A percentile compares a stretch with the other conserved stretches of the same genome.
Conservation (phyloP, 2,329 filamentous ascomycete species). For the Colletotrichum musicola region DNA sequence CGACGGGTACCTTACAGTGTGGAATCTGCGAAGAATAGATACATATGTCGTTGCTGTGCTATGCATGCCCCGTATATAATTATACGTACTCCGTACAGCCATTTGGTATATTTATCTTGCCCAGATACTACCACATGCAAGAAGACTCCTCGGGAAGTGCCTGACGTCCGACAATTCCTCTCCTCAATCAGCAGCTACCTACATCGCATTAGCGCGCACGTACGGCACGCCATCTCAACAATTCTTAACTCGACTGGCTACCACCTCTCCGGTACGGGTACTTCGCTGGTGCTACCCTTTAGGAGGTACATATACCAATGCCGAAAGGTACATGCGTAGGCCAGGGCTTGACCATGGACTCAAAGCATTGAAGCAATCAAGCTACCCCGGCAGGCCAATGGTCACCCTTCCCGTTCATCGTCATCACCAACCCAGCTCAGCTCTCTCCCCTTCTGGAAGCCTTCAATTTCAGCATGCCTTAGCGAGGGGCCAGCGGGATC, state of each 20-base stretch:
- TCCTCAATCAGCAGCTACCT: no score
- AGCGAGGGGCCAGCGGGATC: constrained; percentile 17
- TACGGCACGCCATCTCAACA: no score
- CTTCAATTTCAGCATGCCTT: constrained; percentile 30
- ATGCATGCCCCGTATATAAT: background rate
- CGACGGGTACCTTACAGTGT: constrained; percentile 34
- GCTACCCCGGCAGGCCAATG: background rate
- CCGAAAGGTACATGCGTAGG: background rate
- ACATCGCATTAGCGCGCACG: no score
- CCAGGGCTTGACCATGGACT: background rate
- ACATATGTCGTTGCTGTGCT: background rate
- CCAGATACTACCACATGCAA: no score
- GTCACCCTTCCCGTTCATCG: constrained; percentile 10
- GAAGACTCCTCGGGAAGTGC: no score
- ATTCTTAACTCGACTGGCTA: no score
- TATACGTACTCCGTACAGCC: constrained; percentile 2
- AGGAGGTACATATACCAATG: background rate
- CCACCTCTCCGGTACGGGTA: no score
- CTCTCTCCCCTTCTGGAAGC: constrained; percentile 27
- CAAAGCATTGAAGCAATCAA: background rate
- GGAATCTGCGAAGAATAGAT: background rate
- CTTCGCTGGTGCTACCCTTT: background rate
- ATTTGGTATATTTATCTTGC: background rate
- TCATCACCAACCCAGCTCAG: constrained; percentile 18
- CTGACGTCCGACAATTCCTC: no score